Percentiles rank a stretch among this genome's conserved stretches.
Evolutionary conservation across 2,329 filamentous ascomycete genomes (phyloP).

Genomic region (Colletotrichum spaethianum): DNA sequence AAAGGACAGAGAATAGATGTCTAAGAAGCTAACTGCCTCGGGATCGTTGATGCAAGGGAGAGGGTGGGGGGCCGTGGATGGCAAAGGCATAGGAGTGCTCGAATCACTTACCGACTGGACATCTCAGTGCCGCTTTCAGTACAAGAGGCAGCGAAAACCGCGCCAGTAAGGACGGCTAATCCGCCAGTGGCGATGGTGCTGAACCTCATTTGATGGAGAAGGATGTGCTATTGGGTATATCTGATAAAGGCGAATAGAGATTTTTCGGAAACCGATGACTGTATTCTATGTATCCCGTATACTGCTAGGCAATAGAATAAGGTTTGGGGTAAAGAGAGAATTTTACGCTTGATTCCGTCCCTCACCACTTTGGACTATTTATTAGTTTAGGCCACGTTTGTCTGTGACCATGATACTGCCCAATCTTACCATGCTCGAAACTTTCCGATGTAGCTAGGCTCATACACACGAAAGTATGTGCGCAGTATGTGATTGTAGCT

Average conservation of each 20-base stretch:
- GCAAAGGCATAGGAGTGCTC: background rate
- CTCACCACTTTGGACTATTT: background rate
- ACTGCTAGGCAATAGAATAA: rapidly evolving
- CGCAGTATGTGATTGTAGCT: background rate
- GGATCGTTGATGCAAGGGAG: background rate
- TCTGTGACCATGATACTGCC: background rate
- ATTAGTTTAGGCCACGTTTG: background rate
- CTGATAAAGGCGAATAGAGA: no score
- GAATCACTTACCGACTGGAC: background rate
- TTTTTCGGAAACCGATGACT: background rate
- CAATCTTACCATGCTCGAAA: background rate
- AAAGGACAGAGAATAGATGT: background rate
- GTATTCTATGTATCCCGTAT: background rate
- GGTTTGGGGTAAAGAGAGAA: background rate
- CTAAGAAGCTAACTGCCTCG: background rate
- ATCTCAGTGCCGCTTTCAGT: rapidly evolving
- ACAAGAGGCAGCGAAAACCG: background rate
- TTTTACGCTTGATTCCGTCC: background rate
- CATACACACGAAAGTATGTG: background rate
- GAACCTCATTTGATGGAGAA: background rate
- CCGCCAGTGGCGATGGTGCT: no score
- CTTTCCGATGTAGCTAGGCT: background rate
- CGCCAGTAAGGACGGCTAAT: background rate
- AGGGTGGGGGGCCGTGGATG: background rate
- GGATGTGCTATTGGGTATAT: background rate